Evolutionary conservation across 2,329 filamentous ascomycete species (phyloP).

Genomic region (Beauveria sp.): DNA sequence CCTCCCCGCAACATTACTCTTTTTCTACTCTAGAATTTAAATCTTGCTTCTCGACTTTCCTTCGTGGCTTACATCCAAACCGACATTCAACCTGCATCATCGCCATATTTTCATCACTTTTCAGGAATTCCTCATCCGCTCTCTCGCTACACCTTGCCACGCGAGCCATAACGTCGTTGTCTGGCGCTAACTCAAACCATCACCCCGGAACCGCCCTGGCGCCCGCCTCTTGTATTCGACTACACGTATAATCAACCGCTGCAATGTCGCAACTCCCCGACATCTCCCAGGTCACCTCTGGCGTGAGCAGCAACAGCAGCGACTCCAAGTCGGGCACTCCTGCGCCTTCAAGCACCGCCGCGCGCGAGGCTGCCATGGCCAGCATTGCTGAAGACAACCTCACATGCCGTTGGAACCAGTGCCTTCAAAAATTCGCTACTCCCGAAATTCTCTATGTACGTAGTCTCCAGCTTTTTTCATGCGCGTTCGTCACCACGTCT

Average conservation of each 20-base stretch:
- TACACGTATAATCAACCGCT: background rate
- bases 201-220: background rate
- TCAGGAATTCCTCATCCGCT: background rate
- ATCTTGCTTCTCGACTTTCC: background rate
- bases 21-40: background rate
- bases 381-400: conserved; percentile 44
- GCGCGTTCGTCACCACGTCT: background rate
- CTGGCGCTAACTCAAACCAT: background rate
- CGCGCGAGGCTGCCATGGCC: conserved; percentile 35
- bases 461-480: background rate
- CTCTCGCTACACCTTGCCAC: background rate
- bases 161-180: background rate
- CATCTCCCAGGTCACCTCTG: conserved; percentile 19
- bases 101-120: background rate
- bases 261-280: conserved; percentile 10
- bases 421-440: conserved; percentile 49
- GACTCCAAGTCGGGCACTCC: conserved; percentile 47
- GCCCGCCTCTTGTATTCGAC: background rate
- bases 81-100: background rate
- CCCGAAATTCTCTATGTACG: conserved; percentile 55
- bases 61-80: background rate
- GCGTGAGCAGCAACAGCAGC: conserved; percentile 32
- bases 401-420: conserved; percentile 53
- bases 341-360: conserved; percentile 41
- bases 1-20: conserved; percentile 9